phyloP scores from a whole-genome alignment of 2,329 filamentous ascomycete genomes.

The Chrysoporthe austroafricana region DNA sequence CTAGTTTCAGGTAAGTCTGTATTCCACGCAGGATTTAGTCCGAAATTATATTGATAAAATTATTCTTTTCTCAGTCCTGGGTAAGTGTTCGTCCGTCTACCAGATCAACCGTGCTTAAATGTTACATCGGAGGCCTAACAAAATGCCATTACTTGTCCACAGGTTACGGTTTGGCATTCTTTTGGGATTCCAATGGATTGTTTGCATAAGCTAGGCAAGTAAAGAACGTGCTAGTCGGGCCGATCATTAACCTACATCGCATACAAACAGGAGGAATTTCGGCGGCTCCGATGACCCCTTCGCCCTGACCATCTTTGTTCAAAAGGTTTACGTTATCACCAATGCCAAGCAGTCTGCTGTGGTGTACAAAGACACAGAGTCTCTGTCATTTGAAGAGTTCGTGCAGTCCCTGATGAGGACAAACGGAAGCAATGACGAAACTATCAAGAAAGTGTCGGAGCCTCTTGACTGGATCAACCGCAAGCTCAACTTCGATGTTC shows the following conservation, averaged over 20 bases:
- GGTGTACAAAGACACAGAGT: constrained; percentile 33
- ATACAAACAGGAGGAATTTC: not conserved
- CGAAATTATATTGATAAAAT: not conserved
- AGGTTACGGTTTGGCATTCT: constrained; percentile 32
- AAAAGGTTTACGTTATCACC: constrained; percentile 34
- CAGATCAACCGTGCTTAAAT: not conserved
- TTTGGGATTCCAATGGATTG: constrained; percentile 31
- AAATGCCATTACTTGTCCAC: no score
- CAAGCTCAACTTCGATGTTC: not conserved
- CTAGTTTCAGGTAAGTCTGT: constrained; percentile 12
- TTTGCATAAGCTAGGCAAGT: constrained; percentile 31
- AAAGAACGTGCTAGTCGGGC: not conserved
- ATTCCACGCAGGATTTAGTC: not conserved
- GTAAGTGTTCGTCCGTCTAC: not conserved
- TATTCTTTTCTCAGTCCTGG: constrained; percentile 1
- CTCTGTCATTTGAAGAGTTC: constrained; percentile 34
- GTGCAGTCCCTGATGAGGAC: constrained; percentile 20
- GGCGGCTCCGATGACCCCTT: constrained; percentile 31
- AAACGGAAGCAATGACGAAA: constrained; percentile 30
- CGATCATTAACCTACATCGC: constrained; percentile 12
- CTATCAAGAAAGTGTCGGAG: constrained; percentile 30
- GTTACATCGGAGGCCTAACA: not conserved
- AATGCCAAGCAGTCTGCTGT: constrained; percentile 31
- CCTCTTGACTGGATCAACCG: not conserved
- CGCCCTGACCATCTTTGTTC: constrained; percentile 32